Evolutionary conservation across 331 rosid genomes (phyloP).

Genomic region (Cydonia oblonga): DNA sequence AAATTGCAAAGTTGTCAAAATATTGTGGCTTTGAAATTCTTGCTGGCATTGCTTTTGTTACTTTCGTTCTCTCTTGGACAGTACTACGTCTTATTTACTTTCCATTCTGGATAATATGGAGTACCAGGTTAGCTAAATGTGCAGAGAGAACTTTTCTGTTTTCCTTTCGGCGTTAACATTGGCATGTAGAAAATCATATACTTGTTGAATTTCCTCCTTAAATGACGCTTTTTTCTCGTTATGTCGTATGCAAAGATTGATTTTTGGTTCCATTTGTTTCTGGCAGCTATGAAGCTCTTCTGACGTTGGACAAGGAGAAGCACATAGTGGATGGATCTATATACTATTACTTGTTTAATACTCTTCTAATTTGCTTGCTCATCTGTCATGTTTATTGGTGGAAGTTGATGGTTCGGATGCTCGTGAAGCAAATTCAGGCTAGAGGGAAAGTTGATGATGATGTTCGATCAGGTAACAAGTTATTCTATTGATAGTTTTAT

Average conservation of each 20-base stretch:
- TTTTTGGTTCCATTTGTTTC: slow-evolving; percentile 15
- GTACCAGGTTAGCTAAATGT: slow-evolving; percentile 64
- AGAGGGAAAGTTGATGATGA: slow-evolving; percentile 76
- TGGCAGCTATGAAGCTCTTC: slow-evolving; percentile 70
- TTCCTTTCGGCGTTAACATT: not conserved
- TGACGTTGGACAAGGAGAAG: slow-evolving; percentile 47
- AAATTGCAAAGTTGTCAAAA: slow-evolving; percentile 82
- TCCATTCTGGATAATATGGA: slow-evolving; percentile 87
- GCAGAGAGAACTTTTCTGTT: not conserved
- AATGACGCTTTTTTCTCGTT: not conserved
- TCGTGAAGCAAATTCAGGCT: slow-evolving; percentile 59
- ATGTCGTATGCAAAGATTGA: not conserved
- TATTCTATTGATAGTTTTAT: slow-evolving; percentile 1
- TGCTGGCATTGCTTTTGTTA: slow-evolving; percentile 57
- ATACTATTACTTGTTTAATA: slow-evolving; percentile 70
- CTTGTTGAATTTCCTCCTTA: not conserved
- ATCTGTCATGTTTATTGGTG: slow-evolving; percentile 83
- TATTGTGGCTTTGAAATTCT: slow-evolving; percentile 60
- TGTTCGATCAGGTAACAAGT: slow-evolving; percentile 79
- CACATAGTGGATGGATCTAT: slow-evolving; percentile 45
- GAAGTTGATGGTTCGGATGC: slow-evolving; percentile 76
- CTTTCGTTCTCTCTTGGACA: slow-evolving; percentile 64
- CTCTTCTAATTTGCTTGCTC: slow-evolving; percentile 63
- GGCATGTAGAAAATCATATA: not conserved
- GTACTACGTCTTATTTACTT: slow-evolving; percentile 64